Evolutionary conservation across 2,329 filamentous ascomycete genomes (phyloP).

Genomic region (Trichoderma sp.): DNA sequence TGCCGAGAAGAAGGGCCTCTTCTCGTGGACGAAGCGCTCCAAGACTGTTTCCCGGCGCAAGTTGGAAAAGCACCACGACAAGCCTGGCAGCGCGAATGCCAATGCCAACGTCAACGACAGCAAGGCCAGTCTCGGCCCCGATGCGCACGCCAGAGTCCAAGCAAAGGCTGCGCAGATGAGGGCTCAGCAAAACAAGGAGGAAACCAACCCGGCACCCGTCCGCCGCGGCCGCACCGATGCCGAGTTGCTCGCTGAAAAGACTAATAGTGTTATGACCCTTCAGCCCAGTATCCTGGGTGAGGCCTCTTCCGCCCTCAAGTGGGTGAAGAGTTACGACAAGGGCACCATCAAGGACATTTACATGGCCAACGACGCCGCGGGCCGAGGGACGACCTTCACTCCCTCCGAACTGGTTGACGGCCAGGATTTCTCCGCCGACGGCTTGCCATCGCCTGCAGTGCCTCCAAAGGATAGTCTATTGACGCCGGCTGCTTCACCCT

Average conservation of each 20-base stretch:
- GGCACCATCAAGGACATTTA: constrained; percentile 85
- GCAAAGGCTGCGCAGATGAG: constrained; percentile 85
- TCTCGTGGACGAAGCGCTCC: constrained; percentile 78
- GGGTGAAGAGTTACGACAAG: constrained; percentile 94
- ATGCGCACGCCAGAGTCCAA: constrained; percentile 91
- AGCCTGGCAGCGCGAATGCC: constrained; percentile 46
- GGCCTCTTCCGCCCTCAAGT: constrained; percentile 92
- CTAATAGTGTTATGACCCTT: constrained; percentile 84
- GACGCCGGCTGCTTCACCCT: constrained; percentile 24
- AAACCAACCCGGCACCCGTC: constrained; percentile 46
- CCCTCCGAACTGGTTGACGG: constrained; percentile 42
- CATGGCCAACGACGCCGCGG: constrained; percentile 70
- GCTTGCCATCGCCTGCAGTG: constrained; percentile 44
- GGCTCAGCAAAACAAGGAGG: constrained; percentile 65
- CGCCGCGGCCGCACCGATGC: constrained; percentile 59
- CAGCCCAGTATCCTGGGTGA: constrained; percentile 83
- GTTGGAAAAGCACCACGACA: constrained; percentile 50
- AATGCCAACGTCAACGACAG: constrained; percentile 55
- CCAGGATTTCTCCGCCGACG: constrained; percentile 24
- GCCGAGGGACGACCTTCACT: constrained; percentile 59
- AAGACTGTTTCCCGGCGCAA: constrained; percentile 67
- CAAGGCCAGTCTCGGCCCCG: constrained; percentile 82
- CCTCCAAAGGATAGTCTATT: constrained; percentile 45
- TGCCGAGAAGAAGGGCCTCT: constrained; percentile 92
- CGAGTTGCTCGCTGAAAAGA: constrained; percentile 68